These are phyloP conservation scores for Talaromyces sp. DNA, from an alignment of 2,329 filamentous ascomycete species.

Conservation along the genomic window DNA sequence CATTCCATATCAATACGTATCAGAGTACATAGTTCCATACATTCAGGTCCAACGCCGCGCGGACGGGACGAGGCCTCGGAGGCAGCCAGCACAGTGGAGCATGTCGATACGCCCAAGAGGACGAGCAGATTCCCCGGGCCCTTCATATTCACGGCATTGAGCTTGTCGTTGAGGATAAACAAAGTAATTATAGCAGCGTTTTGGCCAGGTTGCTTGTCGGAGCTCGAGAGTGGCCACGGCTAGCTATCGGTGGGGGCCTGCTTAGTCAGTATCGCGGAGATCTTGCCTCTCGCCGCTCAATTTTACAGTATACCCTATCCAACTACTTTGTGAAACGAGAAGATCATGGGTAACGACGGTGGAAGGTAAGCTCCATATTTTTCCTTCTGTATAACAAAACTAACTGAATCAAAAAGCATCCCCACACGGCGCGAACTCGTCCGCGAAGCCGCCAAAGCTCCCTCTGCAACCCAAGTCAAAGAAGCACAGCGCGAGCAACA, in stretches of 20 bases:
- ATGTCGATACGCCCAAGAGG: constrained; percentile 28
- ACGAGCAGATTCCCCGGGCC: constrained; percentile 27
- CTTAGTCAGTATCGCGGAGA: constrained; percentile 11
- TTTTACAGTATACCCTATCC: too few species aligned
- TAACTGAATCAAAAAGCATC: constrained; percentile 51
- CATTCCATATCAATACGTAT: background rate
- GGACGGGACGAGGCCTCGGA: constrained; percentile 63
- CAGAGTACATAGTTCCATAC: constrained; percentile 48
- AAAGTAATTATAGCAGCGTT: background rate
- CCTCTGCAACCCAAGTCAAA: constrained; percentile 80
- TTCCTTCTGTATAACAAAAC: background rate
- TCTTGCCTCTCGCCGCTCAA: background rate
- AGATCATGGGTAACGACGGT: constrained; percentile 99
- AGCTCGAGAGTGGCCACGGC: constrained; percentile 2
- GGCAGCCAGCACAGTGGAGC: constrained; percentile 29
- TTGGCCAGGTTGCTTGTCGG: constrained; percentile 21
- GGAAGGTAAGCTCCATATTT: constrained; percentile 51
- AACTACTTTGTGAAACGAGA: too few species aligned
- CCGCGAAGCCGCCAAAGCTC: constrained; percentile 79
- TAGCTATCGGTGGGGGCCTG: constrained; percentile 6
- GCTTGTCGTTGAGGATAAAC: constrained; percentile 10
- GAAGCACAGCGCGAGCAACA: constrained; percentile 80
- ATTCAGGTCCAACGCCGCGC: constrained; percentile 83
- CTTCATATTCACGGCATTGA: constrained; percentile 37
- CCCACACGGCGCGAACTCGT: constrained; percentile 94